Percentiles rank a stretch among this genome's conserved stretches.
phyloP scores from a whole-genome alignment of 2,329 filamentous ascomycete species.

The Ophiostoma perfectum region DNA sequence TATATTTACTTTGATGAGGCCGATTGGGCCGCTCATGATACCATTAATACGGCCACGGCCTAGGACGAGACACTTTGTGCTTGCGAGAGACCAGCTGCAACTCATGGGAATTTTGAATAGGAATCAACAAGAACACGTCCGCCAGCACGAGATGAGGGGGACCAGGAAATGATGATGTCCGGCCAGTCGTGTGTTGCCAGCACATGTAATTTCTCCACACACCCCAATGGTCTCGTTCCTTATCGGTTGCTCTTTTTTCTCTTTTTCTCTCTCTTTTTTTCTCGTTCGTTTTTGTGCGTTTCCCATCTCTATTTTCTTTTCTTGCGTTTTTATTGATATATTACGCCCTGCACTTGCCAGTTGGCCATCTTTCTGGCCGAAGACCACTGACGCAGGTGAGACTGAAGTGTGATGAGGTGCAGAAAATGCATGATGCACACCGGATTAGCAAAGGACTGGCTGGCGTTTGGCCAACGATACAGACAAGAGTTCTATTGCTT shows the following conservation, averaged over 20 bases:
- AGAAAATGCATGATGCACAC: neutral
- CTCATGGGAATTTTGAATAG: no score
- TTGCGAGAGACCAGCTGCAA: neutral
- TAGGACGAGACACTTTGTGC: constrained; percentile 15
- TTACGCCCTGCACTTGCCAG: constrained; percentile 4
- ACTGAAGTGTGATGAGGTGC: neutral
- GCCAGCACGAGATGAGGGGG: neutral
- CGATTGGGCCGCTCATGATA: neutral
- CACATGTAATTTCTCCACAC: constrained; percentile 9
- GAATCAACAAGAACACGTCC: neutral
- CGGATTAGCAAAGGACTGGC: constrained; percentile 7
- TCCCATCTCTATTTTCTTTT: neutral
- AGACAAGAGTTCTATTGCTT: neutral
- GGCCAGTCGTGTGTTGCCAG: constrained; percentile 15
- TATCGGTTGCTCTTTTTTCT: neutral
- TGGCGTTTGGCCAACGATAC: neutral
- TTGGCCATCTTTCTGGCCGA: neutral
- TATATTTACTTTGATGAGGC: neutral
- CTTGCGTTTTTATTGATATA: neutral
- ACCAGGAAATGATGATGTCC: neutral
- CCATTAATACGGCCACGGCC: constrained; percentile 13
- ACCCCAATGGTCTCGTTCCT: neutral
- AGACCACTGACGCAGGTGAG: neutral
- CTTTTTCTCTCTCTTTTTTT: neutral
- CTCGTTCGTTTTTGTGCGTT: neutral